Percentiles rank a stretch among this genome's conserved stretches.
Conservation (phyloP, 2,329 filamentous ascomycete genomes). For the Xylaria sp. region DNA sequence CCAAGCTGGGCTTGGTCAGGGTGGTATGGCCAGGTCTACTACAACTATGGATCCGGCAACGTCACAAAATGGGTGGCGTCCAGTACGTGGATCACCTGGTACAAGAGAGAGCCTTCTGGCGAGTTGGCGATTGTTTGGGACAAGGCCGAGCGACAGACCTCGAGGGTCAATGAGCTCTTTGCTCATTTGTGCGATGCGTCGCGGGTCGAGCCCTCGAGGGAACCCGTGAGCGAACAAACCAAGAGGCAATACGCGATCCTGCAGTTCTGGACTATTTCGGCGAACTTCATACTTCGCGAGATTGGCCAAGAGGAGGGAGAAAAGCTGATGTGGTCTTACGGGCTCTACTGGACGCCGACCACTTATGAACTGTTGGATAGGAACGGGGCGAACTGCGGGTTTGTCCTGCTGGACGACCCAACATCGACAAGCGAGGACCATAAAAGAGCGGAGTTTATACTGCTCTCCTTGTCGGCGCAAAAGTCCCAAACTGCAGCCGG, state of each 20-base stretch:
- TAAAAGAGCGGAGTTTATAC: constrained; percentile 25
- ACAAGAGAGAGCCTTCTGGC: constrained; percentile 23
- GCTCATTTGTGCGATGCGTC: constrained; percentile 22
- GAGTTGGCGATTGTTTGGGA: constrained; percentile 16
- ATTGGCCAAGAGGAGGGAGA: constrained; percentile 27
- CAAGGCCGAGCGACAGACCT: not conserved
- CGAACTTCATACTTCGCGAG: constrained; percentile 17
- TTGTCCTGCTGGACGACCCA: constrained; percentile 28
- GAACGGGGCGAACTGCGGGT: constrained; percentile 21
- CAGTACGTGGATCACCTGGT: constrained; percentile 32
- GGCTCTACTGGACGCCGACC: constrained; percentile 28
- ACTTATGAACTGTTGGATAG: constrained; percentile 23
- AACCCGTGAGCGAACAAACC: not conserved
- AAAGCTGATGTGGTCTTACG: constrained; percentile 26
- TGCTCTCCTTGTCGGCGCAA: constrained; percentile 25
- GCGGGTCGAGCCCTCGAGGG: constrained; percentile 12
- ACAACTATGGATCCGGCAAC: constrained; percentile 28
- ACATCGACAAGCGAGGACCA: not conserved
- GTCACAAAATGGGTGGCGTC: constrained; percentile 25
- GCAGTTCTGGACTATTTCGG: constrained; percentile 29
- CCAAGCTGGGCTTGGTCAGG: constrained; percentile 33
- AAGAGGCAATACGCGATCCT: constrained; percentile 17
- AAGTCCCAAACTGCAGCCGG: constrained; percentile 10
- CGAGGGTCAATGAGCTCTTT: constrained; percentile 23
- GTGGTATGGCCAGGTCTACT: constrained; percentile 28